phyloP scores from a whole-genome alignment of 192 early-diverging fungal species.

The Powellomyces hirtus region DNA sequence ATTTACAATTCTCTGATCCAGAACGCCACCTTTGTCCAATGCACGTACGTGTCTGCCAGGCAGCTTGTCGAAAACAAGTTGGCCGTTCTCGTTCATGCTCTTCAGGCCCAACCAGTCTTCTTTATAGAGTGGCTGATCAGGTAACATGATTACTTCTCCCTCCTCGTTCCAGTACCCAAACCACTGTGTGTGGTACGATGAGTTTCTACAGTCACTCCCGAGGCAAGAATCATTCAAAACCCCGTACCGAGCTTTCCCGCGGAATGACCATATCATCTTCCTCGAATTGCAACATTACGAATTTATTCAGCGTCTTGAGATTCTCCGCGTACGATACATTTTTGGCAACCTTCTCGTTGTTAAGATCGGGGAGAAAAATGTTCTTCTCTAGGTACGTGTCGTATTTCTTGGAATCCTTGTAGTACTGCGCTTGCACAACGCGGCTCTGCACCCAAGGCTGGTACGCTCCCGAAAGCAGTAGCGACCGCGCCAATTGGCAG shows the following conservation, averaged over 20 bases:
- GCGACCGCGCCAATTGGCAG: slow-evolving; percentile 74
- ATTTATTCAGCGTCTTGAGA: slow-evolving; percentile 61
- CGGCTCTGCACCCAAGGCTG: slow-evolving; percentile 76
- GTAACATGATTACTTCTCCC: slow-evolving; percentile 25
- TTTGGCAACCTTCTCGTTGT: slow-evolving; percentile 64
- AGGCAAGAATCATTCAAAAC: background rate
- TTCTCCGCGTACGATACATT: slow-evolving; percentile 61
- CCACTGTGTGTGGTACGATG: too few relatives aligned
- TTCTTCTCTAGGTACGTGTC: slow-evolving; percentile 71
- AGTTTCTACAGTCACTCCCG: too few relatives aligned
- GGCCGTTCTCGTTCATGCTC: slow-evolving; percentile 30
- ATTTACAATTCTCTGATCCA: background rate
- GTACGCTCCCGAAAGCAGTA: slow-evolving; percentile 82
- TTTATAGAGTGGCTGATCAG: slow-evolving; percentile 33
- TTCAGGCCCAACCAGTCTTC: slow-evolving; percentile 47
- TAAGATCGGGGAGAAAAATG: slow-evolving; percentile 86
- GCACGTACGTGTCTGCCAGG: slow-evolving; percentile 37
- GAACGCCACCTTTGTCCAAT: background rate
- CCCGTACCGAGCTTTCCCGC: slow-evolving; percentile 36
- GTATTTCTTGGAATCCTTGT: slow-evolving; percentile 65
- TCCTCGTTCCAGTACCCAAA: slow-evolving; percentile 44
- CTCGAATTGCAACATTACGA: slow-evolving; percentile 82
- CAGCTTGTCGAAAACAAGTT: slow-evolving; percentile 23
- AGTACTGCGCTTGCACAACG: slow-evolving; percentile 95
- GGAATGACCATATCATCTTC: slow-evolving; percentile 73